Evolutionary conservation across 2,329 filamentous ascomycete genomes (phyloP).

Genomic region (Aspergillus aculeatinus): DNA sequence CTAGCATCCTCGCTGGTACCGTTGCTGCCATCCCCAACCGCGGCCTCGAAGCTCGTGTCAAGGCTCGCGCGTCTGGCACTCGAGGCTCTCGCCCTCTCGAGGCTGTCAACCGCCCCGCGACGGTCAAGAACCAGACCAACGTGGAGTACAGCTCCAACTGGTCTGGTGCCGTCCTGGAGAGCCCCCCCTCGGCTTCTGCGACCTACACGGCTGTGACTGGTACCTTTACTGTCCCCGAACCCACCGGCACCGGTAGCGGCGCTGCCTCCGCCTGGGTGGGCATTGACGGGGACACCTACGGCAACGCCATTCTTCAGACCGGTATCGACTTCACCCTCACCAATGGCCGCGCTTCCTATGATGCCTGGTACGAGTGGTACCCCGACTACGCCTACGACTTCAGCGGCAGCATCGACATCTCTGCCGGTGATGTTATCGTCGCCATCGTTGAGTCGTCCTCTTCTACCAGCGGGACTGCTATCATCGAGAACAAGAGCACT

Average conservation of each 20-base stretch:
- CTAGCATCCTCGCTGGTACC: slow-evolving; percentile 43
- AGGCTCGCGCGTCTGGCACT: slow-evolving; percentile 24
- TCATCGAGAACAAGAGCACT: slow-evolving; percentile 51
- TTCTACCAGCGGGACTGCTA: slow-evolving; percentile 44
- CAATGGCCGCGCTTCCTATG: slow-evolving; percentile 44
- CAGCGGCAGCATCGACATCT: slow-evolving; percentile 43
- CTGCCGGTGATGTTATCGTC: slow-evolving; percentile 45
- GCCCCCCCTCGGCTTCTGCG: slow-evolving; percentile 26
- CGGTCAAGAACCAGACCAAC: slow-evolving; percentile 41
- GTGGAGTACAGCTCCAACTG: slow-evolving; percentile 56
- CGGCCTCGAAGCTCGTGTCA: slow-evolving; percentile 35
- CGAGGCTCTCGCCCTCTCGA: slow-evolving; percentile 31
- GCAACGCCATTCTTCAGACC: slow-evolving; percentile 55
- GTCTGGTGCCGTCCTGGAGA: slow-evolving; percentile 58
- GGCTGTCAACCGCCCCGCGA: slow-evolving; percentile 26
- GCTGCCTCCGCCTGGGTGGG: slow-evolving; percentile 57
- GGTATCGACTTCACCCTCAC: slow-evolving; percentile 55
- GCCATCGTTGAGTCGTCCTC: slow-evolving; percentile 44
- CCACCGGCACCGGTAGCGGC: slow-evolving; percentile 30
- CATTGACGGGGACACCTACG: slow-evolving; percentile 59
- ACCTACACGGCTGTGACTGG: slow-evolving; percentile 54
- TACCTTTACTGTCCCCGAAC: slow-evolving; percentile 51
- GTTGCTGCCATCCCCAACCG: slow-evolving; percentile 50
- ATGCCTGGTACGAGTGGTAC: slow-evolving; percentile 62
- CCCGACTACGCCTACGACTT: slow-evolving; percentile 57